Evolutionary conservation across 192 early-diverging fungal species (phyloP), one percentile per base, ranked within the genome.

Genomic region (Coemansia sp.): DNA sequence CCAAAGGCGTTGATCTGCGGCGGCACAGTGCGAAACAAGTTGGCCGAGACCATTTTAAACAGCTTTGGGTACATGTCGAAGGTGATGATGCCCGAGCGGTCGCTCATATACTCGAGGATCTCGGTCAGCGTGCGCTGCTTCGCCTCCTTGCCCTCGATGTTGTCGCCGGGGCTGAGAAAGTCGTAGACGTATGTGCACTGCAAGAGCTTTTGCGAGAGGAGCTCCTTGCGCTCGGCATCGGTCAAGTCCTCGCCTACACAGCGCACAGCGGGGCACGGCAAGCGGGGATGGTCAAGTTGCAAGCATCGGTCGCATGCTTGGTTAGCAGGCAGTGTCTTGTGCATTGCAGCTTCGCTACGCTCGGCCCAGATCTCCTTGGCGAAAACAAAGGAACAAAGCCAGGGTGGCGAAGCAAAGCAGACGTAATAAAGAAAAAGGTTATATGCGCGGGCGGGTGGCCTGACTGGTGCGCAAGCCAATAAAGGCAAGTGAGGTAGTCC

Each of bases 101-200:
- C 94, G 29, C 87, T 88, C 49, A 99, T 94, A 67, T 98, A 98
- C 29, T 98, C 94, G 37, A 98, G 86, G 22, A 99, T 86, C 68
- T 99, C 98, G 22, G 87, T 87, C 68, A 99, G 79, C 12, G 95
- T 89, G 63, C 91, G 89, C 59, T 94, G 89, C 74, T 99, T 99
- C 65, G 98, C 94, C 67, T 99, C 96, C 65, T 99, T 99, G 67
- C 94, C 94, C 60, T 91, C 93, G 5, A 98, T 70, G 71, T 97
- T 93, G 31, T 90, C 87, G 53, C 92, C 86, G 10, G 90, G 85
- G 79, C 96, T 96, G 70, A 90, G 96, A 67, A 99, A 99, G 72
- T 99, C 98, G 68, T 98, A 99, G 15, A 98, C 84, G 11, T 94
- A 89, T 40, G 86, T 86, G 77, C 98, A 99, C 79, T 98, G 98